Evolutionary conservation across 257 asterid species (phyloP).

Genomic region (Coffea eugenioides): DNA sequence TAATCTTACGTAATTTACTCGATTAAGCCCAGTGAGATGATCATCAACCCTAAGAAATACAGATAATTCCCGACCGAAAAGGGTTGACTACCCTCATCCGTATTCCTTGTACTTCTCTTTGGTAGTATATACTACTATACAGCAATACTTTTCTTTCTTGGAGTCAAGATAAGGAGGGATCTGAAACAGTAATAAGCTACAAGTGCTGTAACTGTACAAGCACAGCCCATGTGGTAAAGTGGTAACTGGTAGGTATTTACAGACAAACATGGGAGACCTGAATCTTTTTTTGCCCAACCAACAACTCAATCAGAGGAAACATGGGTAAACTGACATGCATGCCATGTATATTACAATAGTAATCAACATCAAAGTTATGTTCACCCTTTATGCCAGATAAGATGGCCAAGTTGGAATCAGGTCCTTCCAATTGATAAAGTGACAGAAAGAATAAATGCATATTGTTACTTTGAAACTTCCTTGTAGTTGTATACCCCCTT

Average conservation of each 20-base stretch:
- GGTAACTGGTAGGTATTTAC: background rate
- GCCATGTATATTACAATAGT: background rate
- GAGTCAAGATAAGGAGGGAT: background rate
- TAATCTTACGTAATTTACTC: background rate
- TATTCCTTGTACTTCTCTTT: background rate
- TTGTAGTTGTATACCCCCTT: too few relatives aligned
- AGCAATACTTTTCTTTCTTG: background rate
- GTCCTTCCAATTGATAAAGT: background rate
- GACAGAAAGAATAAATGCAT: background rate
- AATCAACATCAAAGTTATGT: background rate
- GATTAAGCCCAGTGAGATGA: background rate
- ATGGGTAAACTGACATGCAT: slow-evolving; percentile 1
- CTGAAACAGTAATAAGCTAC: background rate
- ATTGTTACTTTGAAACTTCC: background rate
- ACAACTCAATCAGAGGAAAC: background rate
- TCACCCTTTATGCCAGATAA: background rate
- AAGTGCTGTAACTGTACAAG: background rate
- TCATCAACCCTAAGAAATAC: background rate
- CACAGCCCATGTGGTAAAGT: background rate
- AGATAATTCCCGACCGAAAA: background rate
- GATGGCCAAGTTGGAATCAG: background rate
- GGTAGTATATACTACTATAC: background rate
- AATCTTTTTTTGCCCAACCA: background rate
- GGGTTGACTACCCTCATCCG: background rate
- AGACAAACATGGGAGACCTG: background rate